Evolutionary conservation across 2,329 filamentous ascomycete species (phyloP).

Genomic region (Ophiostoma pallidulum): DNA sequence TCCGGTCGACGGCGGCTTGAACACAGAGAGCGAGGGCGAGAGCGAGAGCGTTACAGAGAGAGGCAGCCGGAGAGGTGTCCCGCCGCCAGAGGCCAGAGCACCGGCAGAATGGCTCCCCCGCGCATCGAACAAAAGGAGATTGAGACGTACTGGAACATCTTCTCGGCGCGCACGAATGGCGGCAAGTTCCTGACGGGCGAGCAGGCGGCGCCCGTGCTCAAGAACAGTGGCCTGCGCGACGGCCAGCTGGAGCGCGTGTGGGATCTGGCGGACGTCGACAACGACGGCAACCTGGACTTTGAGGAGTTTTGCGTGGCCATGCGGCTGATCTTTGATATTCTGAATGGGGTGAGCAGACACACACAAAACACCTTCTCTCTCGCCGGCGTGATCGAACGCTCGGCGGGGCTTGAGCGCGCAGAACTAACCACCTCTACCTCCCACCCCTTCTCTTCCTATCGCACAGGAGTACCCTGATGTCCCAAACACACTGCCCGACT

Average conservation of each 20-base stretch:
- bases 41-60: neutral
- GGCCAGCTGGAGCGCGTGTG: slow-evolving; percentile 91
- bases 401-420: too few relatives aligned
- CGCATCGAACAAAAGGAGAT: slow-evolving; percentile 54
- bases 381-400: too few relatives aligned
- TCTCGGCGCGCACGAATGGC: slow-evolving; percentile 49
- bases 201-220: slow-evolving; percentile 51
- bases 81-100: too few relatives aligned
- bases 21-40: neutral
- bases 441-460: too few relatives aligned
- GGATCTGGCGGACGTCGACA: slow-evolving; percentile 95
- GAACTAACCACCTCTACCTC: too few relatives aligned
- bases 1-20: neutral
- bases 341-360: slow-evolving; percentile 67
- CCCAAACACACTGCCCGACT: slow-evolving; percentile 78
- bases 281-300: slow-evolving; percentile 95
- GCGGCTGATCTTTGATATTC: slow-evolving; percentile 92
- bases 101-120: slow-evolving; percentile 45
- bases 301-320: slow-evolving; percentile 99
- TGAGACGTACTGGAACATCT: slow-evolving; percentile 59
- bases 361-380: too few relatives aligned
- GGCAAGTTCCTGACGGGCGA: slow-evolving; percentile 52
- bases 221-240: slow-evolving; percentile 53
- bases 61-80: neutral
- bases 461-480: slow-evolving; percentile 81